Percentiles rank a stretch among this genome's conserved stretches.
Evolutionary conservation across 169 alveolate species (phyloP).

Genomic region (Cryptosporidium canis): DNA sequence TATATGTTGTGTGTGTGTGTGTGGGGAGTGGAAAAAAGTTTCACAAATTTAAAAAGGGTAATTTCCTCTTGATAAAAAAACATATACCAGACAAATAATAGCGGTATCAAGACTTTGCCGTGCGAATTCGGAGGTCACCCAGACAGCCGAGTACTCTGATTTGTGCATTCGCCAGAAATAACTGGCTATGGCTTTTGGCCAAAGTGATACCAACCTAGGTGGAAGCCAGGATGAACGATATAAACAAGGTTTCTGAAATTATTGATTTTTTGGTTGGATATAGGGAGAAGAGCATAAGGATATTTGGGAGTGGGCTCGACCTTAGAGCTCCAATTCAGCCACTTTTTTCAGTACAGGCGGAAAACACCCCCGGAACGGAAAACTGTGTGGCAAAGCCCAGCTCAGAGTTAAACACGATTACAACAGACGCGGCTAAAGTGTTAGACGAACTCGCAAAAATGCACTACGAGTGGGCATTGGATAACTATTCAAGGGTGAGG

Average conservation of each 20-base stretch:
- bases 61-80: background rate
- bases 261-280: background rate
- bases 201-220: background rate
- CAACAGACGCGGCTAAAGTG: background rate
- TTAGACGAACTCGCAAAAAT: background rate
- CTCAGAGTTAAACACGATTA: background rate
- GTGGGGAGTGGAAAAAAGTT: background rate
- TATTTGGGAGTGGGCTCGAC: background rate
- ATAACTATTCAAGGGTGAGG: slow-evolving; percentile 40
- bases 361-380: background rate
- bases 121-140: no score
- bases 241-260: background rate
- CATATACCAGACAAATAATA: background rate
- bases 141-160: no score
- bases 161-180: no score
- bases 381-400: background rate
- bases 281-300: slow-evolving; percentile 15
- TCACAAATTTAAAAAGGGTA: background rate
- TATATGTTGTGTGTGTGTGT: background rate
- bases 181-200: background rate
- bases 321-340: slow-evolving; percentile 62
- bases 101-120: background rate
- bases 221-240: background rate
- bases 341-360: background rate
- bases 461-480: slow-evolving; percentile 56